Conservation (phyloP, 371 early-diverging fungal genomes). For the Choanephora cucurbitarum region DNA sequence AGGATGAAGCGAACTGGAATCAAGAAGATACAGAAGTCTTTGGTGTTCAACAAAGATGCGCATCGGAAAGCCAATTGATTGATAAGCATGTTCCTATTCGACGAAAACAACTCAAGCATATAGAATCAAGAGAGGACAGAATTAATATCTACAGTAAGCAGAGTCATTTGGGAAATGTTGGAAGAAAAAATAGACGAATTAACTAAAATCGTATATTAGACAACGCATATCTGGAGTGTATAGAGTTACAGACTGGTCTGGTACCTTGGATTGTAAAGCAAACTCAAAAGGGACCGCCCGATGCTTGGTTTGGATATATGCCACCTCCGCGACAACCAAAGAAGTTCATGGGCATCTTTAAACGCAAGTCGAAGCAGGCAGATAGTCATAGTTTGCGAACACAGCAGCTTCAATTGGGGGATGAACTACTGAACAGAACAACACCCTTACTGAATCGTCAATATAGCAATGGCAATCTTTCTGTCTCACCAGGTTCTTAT, state of each 20-base stretch:
- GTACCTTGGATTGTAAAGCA: conserved; percentile 28
- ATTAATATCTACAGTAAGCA: conserved; percentile 23
- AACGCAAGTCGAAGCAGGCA: conserved; percentile 15
- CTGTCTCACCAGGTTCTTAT: conserved; percentile 6
- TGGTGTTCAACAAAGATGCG: conserved; percentile 3
- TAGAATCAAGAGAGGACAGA: conserved; percentile 25
- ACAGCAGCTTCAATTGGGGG: conserved; percentile 17
- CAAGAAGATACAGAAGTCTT: conserved; percentile 10
- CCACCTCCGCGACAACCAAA: conserved; percentile 25
- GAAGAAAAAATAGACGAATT: no score
- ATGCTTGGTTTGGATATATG: conserved; percentile 30
- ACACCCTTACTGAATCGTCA: conserved; percentile 9
- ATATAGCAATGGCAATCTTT: conserved; percentile 7
- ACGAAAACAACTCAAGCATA: conserved; percentile 24
- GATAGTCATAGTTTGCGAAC: conserved; percentile 4
- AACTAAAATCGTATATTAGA: conserved; percentile 6
- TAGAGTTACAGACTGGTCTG: conserved; percentile 18
- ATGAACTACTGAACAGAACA: conserved; percentile 13
- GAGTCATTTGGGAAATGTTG: neutral
- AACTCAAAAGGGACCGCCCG: conserved; percentile 32
- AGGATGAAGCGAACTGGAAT: neutral
- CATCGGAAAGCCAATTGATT: neutral
- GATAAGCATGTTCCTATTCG: conserved; percentile 14
- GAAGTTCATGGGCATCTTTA: conserved; percentile 29
- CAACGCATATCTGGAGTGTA: conserved; percentile 21